Base-by-base conservation (phyloP, 2,329 filamentous ascomycete species). In the Hortaea werneckii region DNA sequence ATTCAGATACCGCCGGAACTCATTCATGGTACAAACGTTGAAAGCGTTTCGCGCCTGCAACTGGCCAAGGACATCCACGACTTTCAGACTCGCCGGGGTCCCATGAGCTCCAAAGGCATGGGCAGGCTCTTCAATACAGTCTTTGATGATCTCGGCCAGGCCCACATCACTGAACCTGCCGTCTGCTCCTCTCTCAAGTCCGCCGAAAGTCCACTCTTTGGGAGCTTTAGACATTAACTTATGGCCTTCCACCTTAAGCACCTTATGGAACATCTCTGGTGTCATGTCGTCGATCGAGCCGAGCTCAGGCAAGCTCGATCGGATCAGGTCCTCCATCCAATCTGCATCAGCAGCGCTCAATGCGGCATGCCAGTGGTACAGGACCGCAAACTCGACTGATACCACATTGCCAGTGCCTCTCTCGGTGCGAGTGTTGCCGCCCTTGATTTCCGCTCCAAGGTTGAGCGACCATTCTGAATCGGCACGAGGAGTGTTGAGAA, bases 21-120 rank as follows among this genome's bases (percentile, higher is more conserved):
- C 72, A 48, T 75, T 75, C 57, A 76, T 58, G 1, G 71, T 74
- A 50, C 70, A 74, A n/a, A 73, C 68, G 48, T 73, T 70, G 62
- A 73, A 75, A 3, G 62, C 47, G 40, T 67, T 56, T 27, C 72
- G 58, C 9, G 70, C 70, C 50, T 74, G 71, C 10, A 68, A 50
- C 44, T 71, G 69, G 1, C 71, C 70, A 52, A 76, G 64, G 29
- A 74, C 61, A 46, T 74, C 72, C 29, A 76, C 66, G 11, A 68
- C 61, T 42, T 69, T 69, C 54, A 75, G 52, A 49, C 67, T 70
- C 3, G 63, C 62, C 0, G 73, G 72, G 2, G 72, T 68, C 8
- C 70, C 66, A 52, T 73, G 66, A 2, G 73, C 67, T 10, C 73
- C 73, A 55, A 76, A 76, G 1, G 70, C 70, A 52, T 73, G 70